A percentile compares a stretch with the other conserved stretches of the same genome.
These are phyloP conservation scores for Chionographis japonica DNA, from an alignment of 106 monocot genomes.

Conservation along the genomic window DNA sequence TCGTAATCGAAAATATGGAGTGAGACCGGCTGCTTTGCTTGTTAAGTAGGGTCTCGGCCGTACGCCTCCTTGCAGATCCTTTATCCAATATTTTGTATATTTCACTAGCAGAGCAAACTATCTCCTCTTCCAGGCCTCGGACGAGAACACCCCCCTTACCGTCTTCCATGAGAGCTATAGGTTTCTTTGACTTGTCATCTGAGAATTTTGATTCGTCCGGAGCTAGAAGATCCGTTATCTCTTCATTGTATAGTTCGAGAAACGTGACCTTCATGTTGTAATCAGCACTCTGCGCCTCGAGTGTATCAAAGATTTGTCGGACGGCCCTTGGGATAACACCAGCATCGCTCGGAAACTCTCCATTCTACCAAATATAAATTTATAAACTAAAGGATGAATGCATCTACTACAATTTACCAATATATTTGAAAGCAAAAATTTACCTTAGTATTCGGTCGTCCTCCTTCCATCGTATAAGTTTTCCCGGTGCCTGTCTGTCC, in stretches of 20 bases:
- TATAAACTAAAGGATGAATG: background rate
- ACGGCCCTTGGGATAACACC: constrained; percentile 67
- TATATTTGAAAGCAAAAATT: background rate
- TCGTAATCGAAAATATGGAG: constrained; percentile 87
- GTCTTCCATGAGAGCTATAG: constrained; percentile 92
- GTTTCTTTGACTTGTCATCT: constrained; percentile 77
- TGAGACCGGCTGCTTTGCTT: constrained; percentile 95
- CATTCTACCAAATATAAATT: constrained; percentile 30
- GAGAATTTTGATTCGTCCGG: constrained; percentile 47
- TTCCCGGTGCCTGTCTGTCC: constrained; percentile 68
- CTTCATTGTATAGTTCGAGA: constrained; percentile 72
- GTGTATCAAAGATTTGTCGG: constrained; percentile 46
- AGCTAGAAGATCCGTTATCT: constrained; percentile 61
- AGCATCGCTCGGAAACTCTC: constrained; percentile 47
- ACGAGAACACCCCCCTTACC: constrained; percentile 89
- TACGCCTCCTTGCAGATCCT: constrained; percentile 70
- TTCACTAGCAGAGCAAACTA: constrained; percentile 66
- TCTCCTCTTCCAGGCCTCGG: constrained; percentile 87
- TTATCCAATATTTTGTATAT: constrained; percentile 88
- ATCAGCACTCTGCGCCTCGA: constrained; percentile 46
- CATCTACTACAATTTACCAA: background rate
- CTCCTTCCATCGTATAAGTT: constrained; percentile 78
- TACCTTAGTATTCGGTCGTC: constrained; percentile 36
- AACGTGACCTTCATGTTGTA: constrained; percentile 77
- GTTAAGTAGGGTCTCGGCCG: constrained; percentile 85